phyloP scores from a whole-genome alignment of 2,329 filamentous ascomycete genomes.

The Fulvia fulva region DNA sequence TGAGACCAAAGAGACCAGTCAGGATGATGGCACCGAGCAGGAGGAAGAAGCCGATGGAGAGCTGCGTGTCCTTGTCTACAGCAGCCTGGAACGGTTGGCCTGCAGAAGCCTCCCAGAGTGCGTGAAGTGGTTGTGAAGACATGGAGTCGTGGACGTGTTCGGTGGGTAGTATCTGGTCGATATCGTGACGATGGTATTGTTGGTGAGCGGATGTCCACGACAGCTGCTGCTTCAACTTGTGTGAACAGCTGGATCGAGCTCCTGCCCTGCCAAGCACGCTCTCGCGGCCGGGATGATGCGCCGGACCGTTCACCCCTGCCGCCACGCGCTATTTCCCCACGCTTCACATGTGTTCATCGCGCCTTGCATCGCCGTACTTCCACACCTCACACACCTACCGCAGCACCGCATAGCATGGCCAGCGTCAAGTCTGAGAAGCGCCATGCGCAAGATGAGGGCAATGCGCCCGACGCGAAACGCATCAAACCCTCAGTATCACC shows the following conservation, averaged over 20 bases:
- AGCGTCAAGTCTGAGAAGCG: slow-evolving; percentile 52
- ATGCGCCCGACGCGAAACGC: slow-evolving; percentile 58
- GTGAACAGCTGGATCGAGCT: slow-evolving; percentile 1
- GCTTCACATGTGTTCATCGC: background rate
- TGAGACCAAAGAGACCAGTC: slow-evolving; percentile 77
- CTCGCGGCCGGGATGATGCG: background rate
- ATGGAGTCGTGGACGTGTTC: slow-evolving; percentile 39
- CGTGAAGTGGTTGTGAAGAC: slow-evolving; percentile 72
- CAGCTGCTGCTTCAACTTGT: background rate
- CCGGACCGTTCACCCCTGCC: background rate
- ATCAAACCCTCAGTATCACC: slow-evolving; percentile 49
- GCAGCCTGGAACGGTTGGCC: slow-evolving; percentile 77
- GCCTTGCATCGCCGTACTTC: background rate
- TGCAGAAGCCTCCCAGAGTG: slow-evolving; percentile 91
- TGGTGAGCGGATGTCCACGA: background rate
- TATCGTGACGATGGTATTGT: background rate
- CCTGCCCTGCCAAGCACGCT: slow-evolving; percentile 3
- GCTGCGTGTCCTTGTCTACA: slow-evolving; percentile 78
- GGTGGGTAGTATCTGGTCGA: background rate
- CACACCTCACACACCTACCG: background rate
- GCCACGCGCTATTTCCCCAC: background rate
- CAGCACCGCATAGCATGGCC: slow-evolving; percentile 12
- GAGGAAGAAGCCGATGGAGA: slow-evolving; percentile 73
- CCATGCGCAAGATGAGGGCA: slow-evolving; percentile 64
- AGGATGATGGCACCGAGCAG: slow-evolving; percentile 66